Percentiles rank a stretch among this genome's conserved stretches.
Conservation (phyloP, 2,329 filamentous ascomycete species). For the Metarhizium guizhouense region DNA sequence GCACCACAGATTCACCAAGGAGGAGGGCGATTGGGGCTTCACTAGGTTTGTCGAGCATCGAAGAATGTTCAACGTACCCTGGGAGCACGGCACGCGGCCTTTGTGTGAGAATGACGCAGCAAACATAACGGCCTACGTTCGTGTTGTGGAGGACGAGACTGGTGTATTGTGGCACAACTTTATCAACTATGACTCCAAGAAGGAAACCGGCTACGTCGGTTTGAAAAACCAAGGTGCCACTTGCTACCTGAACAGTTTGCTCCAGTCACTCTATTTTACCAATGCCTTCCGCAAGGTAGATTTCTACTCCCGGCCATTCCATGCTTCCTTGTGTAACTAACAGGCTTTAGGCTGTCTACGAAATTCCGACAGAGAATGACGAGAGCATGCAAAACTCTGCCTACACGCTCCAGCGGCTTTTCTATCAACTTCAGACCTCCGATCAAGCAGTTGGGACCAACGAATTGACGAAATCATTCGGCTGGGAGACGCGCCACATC, state of each 20-base stretch:
- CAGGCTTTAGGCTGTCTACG: conserved; percentile 70
- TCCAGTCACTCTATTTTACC: conserved; percentile 78
- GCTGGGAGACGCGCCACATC: conserved; percentile 95
- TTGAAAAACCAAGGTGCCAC: conserved; percentile 94
- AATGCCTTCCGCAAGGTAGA: conserved; percentile 86
- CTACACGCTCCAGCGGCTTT: conserved; percentile 85
- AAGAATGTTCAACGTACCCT: conserved; percentile 70
- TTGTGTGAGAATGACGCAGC: conserved; percentile 69
- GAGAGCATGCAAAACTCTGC: conserved; percentile 78
- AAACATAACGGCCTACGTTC: conserved; percentile 75
- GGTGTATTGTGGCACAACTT: conserved; percentile 89
- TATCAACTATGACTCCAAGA: conserved; percentile 96
- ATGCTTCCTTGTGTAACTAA: conserved; percentile 5
- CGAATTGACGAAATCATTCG: conserved; percentile 92
- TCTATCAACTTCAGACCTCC: conserved; percentile 89
- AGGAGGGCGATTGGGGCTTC: conserved; percentile 97
- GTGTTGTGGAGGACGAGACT: conserved; percentile 78
- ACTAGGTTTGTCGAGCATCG: conserved; percentile 90
- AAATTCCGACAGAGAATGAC: conserved; percentile 87
- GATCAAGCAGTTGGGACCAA: conserved; percentile 77
- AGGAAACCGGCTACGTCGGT: conserved; percentile 94
- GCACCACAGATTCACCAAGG: conserved; percentile 92
- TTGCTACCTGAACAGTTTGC: conserved; percentile 76
- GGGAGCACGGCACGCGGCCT: conserved; percentile 60
- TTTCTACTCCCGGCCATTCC: not conserved